Percentiles rank a stretch among this genome's conserved stretches.
These are phyloP conservation scores for Phlebiopsis gigantea DNA, from an alignment of 768 basidiomycete genomes.

Conservation along the genomic window DNA sequence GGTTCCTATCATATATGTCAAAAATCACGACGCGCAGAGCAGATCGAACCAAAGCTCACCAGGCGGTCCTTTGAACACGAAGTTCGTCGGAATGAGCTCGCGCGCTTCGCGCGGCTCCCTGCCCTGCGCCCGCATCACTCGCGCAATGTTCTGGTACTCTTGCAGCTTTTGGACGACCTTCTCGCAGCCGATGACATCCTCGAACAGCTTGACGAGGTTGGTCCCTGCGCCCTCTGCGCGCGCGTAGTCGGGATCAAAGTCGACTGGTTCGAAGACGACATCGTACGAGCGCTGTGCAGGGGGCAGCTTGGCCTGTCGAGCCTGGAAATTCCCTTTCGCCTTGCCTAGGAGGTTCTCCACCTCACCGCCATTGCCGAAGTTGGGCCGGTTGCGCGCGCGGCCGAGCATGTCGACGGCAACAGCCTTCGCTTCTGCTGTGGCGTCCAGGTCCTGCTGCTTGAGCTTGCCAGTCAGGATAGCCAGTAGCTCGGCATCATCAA, in stretches of 20 bases:
- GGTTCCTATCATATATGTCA: conserved; percentile 36
- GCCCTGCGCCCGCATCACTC: conserved; percentile 33
- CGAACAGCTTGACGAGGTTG: conserved; percentile 53
- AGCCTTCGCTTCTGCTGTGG: conserved; percentile 50
- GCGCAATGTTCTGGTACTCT: conserved; percentile 48
- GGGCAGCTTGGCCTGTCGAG: conserved; percentile 17
- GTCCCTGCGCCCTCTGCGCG: conserved; percentile 40
- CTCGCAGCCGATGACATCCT: conserved; percentile 58
- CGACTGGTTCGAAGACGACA: conserved; percentile 36
- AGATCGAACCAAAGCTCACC: conserved; percentile 37
- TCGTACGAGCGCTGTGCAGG: conserved; percentile 12
- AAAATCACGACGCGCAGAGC: too few relatives aligned
- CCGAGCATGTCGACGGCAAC: conserved; percentile 45
- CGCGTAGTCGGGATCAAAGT: conserved; percentile 62
- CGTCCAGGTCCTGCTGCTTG: conserved; percentile 48
- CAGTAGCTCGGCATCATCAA: conserved; percentile 45
- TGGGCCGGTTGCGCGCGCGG: conserved; percentile 22
- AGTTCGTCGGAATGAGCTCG: conserved; percentile 52
- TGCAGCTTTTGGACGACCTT: conserved; percentile 43
- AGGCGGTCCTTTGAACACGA: conserved; percentile 71
- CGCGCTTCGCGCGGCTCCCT: conserved; percentile 42
- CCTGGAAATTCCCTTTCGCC: conserved; percentile 24
- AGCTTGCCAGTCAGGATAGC: conserved; percentile 53
- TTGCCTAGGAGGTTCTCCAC: conserved; percentile 27
- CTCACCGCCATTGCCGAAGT: conserved; percentile 29